Base-by-base conservation (phyloP, 768 basidiomycete species). In the Rhizopogon rudus region DNA sequence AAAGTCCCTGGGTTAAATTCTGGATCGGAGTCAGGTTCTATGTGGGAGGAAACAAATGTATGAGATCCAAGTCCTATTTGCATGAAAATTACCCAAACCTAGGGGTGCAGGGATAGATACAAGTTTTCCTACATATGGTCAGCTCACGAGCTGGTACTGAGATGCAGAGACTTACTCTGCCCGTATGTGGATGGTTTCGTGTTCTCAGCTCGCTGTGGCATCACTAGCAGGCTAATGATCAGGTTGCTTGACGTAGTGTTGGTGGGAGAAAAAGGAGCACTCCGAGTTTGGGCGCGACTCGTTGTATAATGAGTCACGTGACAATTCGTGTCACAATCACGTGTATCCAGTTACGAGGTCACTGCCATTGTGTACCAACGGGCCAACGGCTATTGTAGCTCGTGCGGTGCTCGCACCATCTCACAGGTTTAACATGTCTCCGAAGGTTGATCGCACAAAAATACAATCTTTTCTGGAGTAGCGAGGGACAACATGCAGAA, bases 81-180 rank as follows among this genome's bases (percentile, higher is more conserved):
- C 13, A 51, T 28, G 17, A 20, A 12, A 10, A 45, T 51, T 5
- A 31, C 50, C 35, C 37, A 14, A n/a, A 70, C 75, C 73, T 62
- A 72, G 60, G 37, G 75, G 75, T 1, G 71, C 71, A 5, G 71
- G 63, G 14, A 71, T 67, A 3, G 75, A 72, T 20, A 55, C 42
- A 53, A 60, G 55, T 12, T 25, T 53, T 46, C 71, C 69, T 70
- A 41, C 22, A 3, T 5, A 25, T 13, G 20, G 5, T 56, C 42
- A 35, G 22, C 12, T 20, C 6, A 22, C 8, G 4, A 55, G 7
- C 20, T 22, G 13, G 33, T 20, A 8, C 14, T 5, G 8, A 37
- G 14, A 33, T 12, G 12, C 6, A 33, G 3, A 20, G 7, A 33
- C 54, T 22, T 40, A 71, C 68, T 58, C 12, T 65, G 60, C 39